phyloP scores from a whole-genome alignment of 176 grass and related monocot species.

The Lolium perenne region DNA sequence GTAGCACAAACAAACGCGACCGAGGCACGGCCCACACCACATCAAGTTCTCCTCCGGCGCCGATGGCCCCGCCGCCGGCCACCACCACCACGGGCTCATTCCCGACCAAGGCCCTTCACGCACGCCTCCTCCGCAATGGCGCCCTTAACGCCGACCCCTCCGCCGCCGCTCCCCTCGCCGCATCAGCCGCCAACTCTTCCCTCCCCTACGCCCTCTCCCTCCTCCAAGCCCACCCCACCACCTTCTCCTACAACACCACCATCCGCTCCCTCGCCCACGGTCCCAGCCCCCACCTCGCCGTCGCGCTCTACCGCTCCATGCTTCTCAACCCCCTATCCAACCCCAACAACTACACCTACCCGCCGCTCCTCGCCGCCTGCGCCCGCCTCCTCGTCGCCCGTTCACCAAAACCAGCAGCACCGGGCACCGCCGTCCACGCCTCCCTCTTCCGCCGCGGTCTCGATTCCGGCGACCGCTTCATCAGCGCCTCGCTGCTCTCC shows the following conservation, averaged over 20 bases:
- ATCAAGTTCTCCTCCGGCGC: background rate
- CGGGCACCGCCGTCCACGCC: slow-evolving; percentile 42
- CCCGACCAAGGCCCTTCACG: slow-evolving; percentile 37
- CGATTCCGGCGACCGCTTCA: slow-evolving; percentile 39
- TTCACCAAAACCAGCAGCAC: background rate
- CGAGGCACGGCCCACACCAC: background rate
- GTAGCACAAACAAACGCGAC: background rate
- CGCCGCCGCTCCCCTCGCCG: slow-evolving; percentile 37
- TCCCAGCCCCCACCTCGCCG: slow-evolving; percentile 33
- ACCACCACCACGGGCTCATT: background rate
- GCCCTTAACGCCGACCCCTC: slow-evolving; percentile 40
- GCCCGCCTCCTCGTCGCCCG: slow-evolving; percentile 11
- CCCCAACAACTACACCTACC: slow-evolving; percentile 57
- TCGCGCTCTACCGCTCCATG: slow-evolving; percentile 47
- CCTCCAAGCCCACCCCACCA: slow-evolving; percentile 34
- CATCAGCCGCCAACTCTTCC: slow-evolving; percentile 24
- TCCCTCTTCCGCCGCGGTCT: slow-evolving; percentile 48
- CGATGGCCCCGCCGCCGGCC: background rate
- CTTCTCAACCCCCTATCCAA: slow-evolving; percentile 2
- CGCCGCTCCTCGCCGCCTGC: slow-evolving; percentile 47
- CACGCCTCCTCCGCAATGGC: slow-evolving; percentile 44
- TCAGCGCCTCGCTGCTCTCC: slow-evolving; percentile 41
- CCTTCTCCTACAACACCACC: slow-evolving; percentile 53
- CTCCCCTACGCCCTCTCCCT: slow-evolving; percentile 53
- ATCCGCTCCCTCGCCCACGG: slow-evolving; percentile 49